Conservation (phyloP, 164 flowering plant genomes). For the Magnolia sinica region DNA sequence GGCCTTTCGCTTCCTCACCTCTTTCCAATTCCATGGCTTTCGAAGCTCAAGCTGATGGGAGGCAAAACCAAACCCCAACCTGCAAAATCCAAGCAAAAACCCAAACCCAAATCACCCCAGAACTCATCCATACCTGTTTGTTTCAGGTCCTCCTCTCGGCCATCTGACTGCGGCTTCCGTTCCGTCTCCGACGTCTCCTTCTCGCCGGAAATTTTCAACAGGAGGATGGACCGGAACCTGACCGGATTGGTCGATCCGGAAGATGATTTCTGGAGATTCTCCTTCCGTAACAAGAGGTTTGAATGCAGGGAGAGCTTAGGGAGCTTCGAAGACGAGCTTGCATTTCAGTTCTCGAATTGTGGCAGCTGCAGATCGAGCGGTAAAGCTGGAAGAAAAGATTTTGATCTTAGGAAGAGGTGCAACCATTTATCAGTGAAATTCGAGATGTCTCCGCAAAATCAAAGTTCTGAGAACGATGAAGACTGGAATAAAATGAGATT, state of each 20-base stretch:
- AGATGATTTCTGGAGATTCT: conserved; percentile 46
- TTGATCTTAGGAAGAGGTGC: conserved; percentile 11
- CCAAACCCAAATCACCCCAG: conserved; percentile 10
- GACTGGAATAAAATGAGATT: conserved; percentile 11
- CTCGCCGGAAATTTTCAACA: conserved; percentile 10
- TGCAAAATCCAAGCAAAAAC: conserved; percentile 21
- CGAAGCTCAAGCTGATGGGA: conserved; percentile 51
- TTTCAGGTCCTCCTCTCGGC: conserved; percentile 17
- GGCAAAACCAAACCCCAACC: conserved; percentile 19
- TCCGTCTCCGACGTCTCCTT: conserved; percentile 4
- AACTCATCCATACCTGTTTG: conserved; percentile 12
- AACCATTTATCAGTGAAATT: neutral
- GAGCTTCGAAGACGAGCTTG: conserved; percentile 24
- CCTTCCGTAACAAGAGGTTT: conserved; percentile 37
- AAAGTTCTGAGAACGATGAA: conserved; percentile 3
- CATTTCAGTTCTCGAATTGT: conserved; percentile 23
- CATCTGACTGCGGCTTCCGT: conserved; percentile 17
- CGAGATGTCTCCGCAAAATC: conserved; percentile 1
- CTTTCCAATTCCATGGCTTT: conserved; percentile 61
- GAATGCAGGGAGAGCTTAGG: conserved; percentile 23
- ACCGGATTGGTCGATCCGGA: conserved; percentile 10
- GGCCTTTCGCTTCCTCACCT: conserved; percentile 38
- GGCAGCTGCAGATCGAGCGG: conserved; percentile 24
- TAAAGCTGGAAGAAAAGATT: conserved; percentile 7
- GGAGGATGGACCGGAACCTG: neutral